These are phyloP conservation scores for Coniosporium apollinis DNA, from an alignment of 495 filamentous ascomycete genomes.

Conservation along the genomic window DNA sequence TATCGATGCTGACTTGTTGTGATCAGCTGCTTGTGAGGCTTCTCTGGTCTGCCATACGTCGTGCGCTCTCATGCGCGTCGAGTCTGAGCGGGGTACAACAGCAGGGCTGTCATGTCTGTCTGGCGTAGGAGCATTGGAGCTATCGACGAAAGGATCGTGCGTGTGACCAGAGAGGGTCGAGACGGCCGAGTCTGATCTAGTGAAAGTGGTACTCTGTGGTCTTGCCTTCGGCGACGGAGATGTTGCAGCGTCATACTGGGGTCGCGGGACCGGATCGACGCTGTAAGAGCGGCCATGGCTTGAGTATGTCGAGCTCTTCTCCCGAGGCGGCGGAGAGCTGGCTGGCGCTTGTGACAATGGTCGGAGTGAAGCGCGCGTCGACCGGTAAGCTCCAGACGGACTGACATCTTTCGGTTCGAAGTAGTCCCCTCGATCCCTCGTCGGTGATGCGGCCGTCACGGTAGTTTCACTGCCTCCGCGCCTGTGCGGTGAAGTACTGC, in stretches of 20 bases:
- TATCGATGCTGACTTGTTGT: too few relatives aligned
- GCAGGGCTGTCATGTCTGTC: too few relatives aligned
- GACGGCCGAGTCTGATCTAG: too few relatives aligned
- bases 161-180: too few relatives aligned
- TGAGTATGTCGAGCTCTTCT: constrained; percentile 8
- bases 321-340: constrained; percentile 24
- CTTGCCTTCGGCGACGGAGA: background rate
- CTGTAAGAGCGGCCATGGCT: constrained; percentile 14
- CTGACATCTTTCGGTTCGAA: constrained; percentile 28
- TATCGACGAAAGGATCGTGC: too few relatives aligned
- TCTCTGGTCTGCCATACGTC: too few relatives aligned
- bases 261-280: constrained; percentile 11
- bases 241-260: constrained; percentile 5
- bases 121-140: too few relatives aligned
- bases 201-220: too few relatives aligned
- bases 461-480: constrained; percentile 60
- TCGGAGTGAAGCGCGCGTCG: constrained; percentile 57
- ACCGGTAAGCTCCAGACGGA: constrained; percentile 44
- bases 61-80: too few relatives aligned
- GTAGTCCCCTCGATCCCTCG: constrained; percentile 25
- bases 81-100: too few relatives aligned
- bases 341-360: constrained; percentile 55
- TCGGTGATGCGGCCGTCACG: constrained; percentile 26
- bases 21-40: too few relatives aligned
- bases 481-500: constrained; percentile 40